Evolutionary conservation across 2,329 filamentous ascomycete genomes (phyloP), one percentile per base, ranked within the genome.

Genomic region (Aureobasidium uvarum): DNA sequence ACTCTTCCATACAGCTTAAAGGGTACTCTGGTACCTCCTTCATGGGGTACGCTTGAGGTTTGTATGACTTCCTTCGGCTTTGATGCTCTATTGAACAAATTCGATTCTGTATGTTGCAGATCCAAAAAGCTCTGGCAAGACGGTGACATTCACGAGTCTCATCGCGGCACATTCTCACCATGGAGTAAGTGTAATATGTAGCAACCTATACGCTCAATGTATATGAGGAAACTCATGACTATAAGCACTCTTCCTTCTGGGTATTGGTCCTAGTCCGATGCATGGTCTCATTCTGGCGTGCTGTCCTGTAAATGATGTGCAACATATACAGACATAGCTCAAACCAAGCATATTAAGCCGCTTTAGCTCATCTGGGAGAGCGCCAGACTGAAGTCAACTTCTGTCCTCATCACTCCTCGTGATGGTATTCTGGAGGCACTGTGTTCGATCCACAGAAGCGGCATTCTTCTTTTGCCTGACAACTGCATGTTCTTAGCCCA

Each of bases 391-490:
- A 65, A 65, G 62, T 65, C 23, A 41, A 65, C 48, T 55, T 65
- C 51, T 51, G 62, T 52, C 51, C 52, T 46, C 33, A 25, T 58
- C 31, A n/a, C 25, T n/a, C 11, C 25, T 25, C 5, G 25, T n/a
- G 20, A 58, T 38, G n/a, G 55, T 62, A 62, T 66, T 60, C 64
- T 66, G 64, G 64, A 66, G 64, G 64, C 46, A 66, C 64, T 66
- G 64, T 66, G 64, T 66, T 66, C 64, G 64, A 66, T 62, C 64
- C 64, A 66, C 64, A 66, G 64, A 66, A 62, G 64, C 64, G 43
- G 56, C 64, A 65, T 20, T 45, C 1, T 3, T 20, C 2, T 56
- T 56, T 41, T 56, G 52, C 6, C 31, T 16, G 2, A 7, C 1
- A 1, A 31, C 11, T 33, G 25, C 25, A 25, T 25, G 25, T 25